Conservation (phyloP, 2,329 filamentous ascomycete species). For the Pyrenophora tritici-repentis region DNA sequence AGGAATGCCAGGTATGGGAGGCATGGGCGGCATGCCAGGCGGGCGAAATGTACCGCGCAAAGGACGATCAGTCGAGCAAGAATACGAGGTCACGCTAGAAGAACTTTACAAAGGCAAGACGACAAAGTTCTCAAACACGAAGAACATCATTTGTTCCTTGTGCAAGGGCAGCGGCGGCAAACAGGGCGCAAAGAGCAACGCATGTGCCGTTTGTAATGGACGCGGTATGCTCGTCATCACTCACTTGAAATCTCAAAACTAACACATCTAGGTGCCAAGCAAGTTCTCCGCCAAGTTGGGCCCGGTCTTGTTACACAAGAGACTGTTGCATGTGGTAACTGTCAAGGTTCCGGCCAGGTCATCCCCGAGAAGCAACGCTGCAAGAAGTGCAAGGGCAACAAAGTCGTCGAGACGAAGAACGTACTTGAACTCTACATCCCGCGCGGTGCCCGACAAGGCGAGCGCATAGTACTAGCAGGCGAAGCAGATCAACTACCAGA, state of each 20-base stretch:
- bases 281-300: constrained; percentile 80
- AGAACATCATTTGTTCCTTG: constrained; percentile 83
- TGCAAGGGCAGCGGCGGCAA: constrained; percentile 92
- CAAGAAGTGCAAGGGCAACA: constrained; percentile 97
- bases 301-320: constrained; percentile 84
- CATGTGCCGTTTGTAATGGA: constrained; percentile 84
- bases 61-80: constrained; percentile 83
- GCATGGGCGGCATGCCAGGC: constrained; percentile 58
- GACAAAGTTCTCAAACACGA: constrained; percentile 93
- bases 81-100: constrained; percentile 88
- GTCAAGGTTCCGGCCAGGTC: constrained; percentile 80
- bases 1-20: constrained; percentile 64
- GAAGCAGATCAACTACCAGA: constrained; percentile 93
- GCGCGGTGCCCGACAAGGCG: constrained; percentile 76
- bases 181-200: constrained; percentile 82
- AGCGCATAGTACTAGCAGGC: constrained; percentile 86
- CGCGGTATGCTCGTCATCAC: constrained; percentile 56
- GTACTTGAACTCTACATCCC: constrained; percentile 96
- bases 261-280: constrained; percentile 63
- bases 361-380: constrained; percentile 97
- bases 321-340: constrained; percentile 78
- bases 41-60: constrained; percentile 62
- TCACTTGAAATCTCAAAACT: constrained; percentile 12
- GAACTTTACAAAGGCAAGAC: constrained; percentile 99
- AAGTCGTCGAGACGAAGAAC: constrained; percentile 86